Conservation (phyloP, 2,329 filamentous ascomycete genomes). For the Trichoderma afroharzianum region DNA sequence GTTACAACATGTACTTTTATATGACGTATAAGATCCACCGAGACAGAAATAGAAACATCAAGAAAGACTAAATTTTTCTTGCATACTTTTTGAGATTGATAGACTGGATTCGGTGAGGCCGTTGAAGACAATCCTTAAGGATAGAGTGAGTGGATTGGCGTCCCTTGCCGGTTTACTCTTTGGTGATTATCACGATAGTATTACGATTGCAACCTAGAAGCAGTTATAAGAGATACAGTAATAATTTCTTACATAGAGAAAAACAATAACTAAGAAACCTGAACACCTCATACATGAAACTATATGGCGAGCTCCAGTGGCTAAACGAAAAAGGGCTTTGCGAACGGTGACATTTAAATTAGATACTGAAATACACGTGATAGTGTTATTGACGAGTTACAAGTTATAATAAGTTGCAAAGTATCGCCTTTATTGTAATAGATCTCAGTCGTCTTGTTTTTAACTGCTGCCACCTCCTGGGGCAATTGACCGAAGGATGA, state of each 20-base stretch:
- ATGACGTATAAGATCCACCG: not conserved
- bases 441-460: not conserved
- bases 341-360: not conserved
- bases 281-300: not conserved
- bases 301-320: not conserved
- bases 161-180: not conserved
- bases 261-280: not conserved
- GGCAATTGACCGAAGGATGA: not conserved
- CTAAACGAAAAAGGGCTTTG: not conserved
- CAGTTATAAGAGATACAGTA: not conserved
- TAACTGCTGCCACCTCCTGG: not conserved
- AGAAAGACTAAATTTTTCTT: not conserved
- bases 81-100: not conserved
- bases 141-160: not conserved
- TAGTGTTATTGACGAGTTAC: not conserved
- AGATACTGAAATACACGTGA: not conserved
- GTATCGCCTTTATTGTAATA: not conserved
- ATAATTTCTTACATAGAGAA: not conserved
- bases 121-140: not conserved
- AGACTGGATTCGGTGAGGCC: not conserved
- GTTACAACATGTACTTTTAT: not conserved
- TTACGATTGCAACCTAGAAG: not conserved
- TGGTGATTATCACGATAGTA: not conserved
- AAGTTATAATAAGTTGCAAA: not conserved
- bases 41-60: not conserved